These are phyloP conservation scores for Aspergillus avenaceus DNA, from an alignment of 495 filamentous ascomycete species.

Conservation along the genomic window DNA sequence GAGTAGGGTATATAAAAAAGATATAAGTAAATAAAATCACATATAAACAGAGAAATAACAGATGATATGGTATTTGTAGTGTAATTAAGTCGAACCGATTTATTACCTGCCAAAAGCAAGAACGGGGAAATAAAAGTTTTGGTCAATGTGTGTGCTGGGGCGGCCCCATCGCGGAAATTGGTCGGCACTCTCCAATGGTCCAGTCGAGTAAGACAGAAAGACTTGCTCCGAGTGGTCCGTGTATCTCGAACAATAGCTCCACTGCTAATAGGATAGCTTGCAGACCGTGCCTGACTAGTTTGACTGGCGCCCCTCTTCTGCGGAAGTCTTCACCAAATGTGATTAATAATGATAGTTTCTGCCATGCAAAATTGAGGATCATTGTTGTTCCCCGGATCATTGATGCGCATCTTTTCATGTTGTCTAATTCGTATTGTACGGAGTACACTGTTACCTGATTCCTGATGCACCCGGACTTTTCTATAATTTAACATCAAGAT, in stretches of 20 bases:
- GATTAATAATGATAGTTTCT: background rate
- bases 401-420: background rate
- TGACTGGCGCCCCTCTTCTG: constrained; percentile 4
- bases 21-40: no score
- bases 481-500: no score
- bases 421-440: background rate
- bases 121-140: no score
- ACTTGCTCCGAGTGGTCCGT: constrained; percentile 4
- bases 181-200: background rate
- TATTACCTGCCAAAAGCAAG: background rate
- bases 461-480: no score
- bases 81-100: no score
- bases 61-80: no score
- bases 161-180: constrained; percentile 11
- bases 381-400: background rate
- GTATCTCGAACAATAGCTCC: constrained; percentile 8
- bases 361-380: background rate
- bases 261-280: constrained; percentile 8
- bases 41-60: no score
- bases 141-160: constrained; percentile 6
- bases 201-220: background rate
- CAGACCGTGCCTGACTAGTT: constrained; percentile 14
- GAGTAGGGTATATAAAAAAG: no score
- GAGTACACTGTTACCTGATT: no score
- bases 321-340: constrained; percentile 3